Conservation (phyloP, 2,329 filamentous ascomycete species). For the Aspergillus fumigatiaffinis region DNA sequence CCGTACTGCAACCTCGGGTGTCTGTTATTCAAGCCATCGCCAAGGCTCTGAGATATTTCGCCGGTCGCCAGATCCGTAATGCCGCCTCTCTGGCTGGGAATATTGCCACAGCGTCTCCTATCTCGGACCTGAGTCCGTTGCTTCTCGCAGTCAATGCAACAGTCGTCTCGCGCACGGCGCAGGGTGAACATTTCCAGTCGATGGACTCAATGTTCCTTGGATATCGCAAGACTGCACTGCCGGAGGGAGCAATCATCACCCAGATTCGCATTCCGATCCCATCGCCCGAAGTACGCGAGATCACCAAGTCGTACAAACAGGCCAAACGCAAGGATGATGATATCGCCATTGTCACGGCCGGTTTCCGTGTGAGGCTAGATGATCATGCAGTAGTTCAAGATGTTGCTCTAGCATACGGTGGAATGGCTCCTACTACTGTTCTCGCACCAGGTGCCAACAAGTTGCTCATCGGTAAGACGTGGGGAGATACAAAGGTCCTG, state of each 20-base stretch:
- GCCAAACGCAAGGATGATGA: constrained; percentile 97
- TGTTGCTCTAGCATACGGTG: constrained; percentile 80
- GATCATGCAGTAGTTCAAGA: too few relatives aligned
- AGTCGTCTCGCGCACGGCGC: constrained; percentile 55
- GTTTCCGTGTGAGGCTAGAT: constrained; percentile 58
- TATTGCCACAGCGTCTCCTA: constrained; percentile 88
- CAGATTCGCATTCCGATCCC: constrained; percentile 75
- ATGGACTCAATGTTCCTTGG: constrained; percentile 92
- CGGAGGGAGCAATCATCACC: constrained; percentile 77
- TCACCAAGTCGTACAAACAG: constrained; percentile 88
- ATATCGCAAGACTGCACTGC: constrained; percentile 79
- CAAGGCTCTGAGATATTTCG: constrained; percentile 93
- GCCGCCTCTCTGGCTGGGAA: constrained; percentile 95
- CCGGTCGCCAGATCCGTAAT: constrained; percentile 91
- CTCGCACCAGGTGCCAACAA: constrained; percentile 72
- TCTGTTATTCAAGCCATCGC: constrained; percentile 87
- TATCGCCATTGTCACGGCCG: constrained; percentile 93
- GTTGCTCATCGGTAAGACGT: constrained; percentile 71
- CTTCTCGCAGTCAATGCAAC: constrained; percentile 83
- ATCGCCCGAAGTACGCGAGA: constrained; percentile 70
- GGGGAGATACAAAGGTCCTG: constrained; percentile 75
- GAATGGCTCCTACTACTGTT: constrained; percentile 91
- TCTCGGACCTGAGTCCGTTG: constrained; percentile 92
- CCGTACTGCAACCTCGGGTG: constrained; percentile 18
- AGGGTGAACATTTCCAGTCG: constrained; percentile 50